Evolutionary conservation across 495 filamentous ascomycete species (phyloP).

Genomic region (Penicillium pancosmium): DNA sequence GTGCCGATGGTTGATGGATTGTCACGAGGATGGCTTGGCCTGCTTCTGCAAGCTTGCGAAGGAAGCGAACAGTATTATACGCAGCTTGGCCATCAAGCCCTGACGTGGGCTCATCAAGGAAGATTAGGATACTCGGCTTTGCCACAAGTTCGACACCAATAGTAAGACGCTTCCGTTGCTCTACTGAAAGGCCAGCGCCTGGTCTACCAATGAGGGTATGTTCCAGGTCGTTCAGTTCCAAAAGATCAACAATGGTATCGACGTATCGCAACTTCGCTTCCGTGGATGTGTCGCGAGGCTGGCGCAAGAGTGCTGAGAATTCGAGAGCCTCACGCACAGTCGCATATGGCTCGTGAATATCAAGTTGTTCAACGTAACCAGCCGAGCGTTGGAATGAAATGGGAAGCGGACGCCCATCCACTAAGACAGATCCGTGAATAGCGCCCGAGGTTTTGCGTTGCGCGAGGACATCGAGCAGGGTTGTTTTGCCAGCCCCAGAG

Average conservation of each 20-base stretch:
- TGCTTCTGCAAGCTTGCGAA: constrained; percentile 65
- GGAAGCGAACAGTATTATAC: constrained; percentile 66
- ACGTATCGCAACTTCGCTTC: constrained; percentile 63
- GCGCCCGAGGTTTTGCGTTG: constrained; percentile 83
- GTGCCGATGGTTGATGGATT: constrained; percentile 74
- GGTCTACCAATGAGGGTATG: constrained; percentile 55
- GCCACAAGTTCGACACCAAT: constrained; percentile 62
- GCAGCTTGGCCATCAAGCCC: constrained; percentile 67
- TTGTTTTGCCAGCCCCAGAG: constrained; percentile 64
- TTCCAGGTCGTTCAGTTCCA: constrained; percentile 59
- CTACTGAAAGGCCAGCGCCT: constrained; percentile 56
- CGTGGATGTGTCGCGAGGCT: constrained; percentile 49
- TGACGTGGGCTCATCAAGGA: constrained; percentile 78
- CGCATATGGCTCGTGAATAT: constrained; percentile 58
- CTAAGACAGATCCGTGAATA: constrained; percentile 81
- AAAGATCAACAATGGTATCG: constrained; percentile 57
- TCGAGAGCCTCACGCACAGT: constrained; percentile 66
- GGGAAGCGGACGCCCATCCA: constrained; percentile 79
- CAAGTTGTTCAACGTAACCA: constrained; percentile 63
- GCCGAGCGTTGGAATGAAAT: constrained; percentile 75
- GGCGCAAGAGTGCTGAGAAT: constrained; percentile 63
- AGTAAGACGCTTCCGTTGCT: constrained; percentile 63
- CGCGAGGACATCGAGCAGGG: constrained; percentile 51
- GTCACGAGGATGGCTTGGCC: constrained; percentile 74
- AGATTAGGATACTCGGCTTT: constrained; percentile 69